Evolutionary conservation across 805 yeast species (phyloP).

Genomic region (Yamadazyma nakazawae): DNA sequence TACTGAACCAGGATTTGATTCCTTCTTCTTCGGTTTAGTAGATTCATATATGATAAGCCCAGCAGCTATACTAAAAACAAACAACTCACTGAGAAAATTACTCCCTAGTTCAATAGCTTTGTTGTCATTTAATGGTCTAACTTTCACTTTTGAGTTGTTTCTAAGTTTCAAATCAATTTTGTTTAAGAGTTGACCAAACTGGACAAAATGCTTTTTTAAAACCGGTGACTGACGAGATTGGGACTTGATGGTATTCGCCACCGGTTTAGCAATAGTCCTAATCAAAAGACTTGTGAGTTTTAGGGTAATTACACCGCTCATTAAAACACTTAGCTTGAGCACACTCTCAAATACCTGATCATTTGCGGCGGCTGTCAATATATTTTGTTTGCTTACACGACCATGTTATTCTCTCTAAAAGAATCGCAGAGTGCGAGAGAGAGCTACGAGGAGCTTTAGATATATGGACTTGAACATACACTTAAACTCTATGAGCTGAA

Average conservation of each 20-base stretch:
- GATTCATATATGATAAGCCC: slow-evolving; percentile 70
- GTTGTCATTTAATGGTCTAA: slow-evolving; percentile 77
- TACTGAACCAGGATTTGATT: slow-evolving; percentile 50
- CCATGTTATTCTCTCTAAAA: too few species aligned
- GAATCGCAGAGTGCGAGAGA: too few species aligned
- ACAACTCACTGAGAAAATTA: slow-evolving; percentile 68
- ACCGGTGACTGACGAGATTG: slow-evolving; percentile 71
- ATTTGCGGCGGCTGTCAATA: background rate
- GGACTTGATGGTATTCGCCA: slow-evolving; percentile 64
- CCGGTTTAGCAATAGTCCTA: slow-evolving; percentile 75
- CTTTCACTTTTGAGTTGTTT: slow-evolving; percentile 49
- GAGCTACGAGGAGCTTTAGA: too few species aligned
- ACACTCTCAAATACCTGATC: background rate
- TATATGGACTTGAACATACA: too few species aligned
- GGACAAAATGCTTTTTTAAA: slow-evolving; percentile 61
- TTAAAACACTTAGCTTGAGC: slow-evolving; percentile 17
- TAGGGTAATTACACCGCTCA: slow-evolving; percentile 73
- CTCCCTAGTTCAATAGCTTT: slow-evolving; percentile 85
- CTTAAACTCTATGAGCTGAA: too few species aligned
- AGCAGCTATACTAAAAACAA: slow-evolving; percentile 80
- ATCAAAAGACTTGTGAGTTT: slow-evolving; percentile 70
- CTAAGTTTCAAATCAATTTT: slow-evolving; percentile 60
- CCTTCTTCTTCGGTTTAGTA: slow-evolving; percentile 57
- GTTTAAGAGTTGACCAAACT: slow-evolving; percentile 70
- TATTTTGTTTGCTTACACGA: too few species aligned